Evolutionary conservation across 169 alveolate species (phyloP).

Genomic region (Plasmodium knowlesi): DNA sequence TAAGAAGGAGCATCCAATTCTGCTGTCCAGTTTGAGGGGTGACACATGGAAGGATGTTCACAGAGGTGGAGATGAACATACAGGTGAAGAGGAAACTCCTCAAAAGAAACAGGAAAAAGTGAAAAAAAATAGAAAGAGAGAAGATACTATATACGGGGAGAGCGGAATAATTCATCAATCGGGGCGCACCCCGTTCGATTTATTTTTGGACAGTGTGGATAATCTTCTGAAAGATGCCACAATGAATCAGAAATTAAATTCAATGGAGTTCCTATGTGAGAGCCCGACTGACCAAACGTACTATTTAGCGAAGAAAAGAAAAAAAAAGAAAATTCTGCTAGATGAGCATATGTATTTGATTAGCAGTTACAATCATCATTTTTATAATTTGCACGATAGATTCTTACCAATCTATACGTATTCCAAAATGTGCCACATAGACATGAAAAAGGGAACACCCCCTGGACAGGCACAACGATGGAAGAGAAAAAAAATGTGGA

Average conservation of each 20-base stretch:
- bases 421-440: conserved; percentile 28
- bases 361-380: conserved; percentile 46
- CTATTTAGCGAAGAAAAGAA: neutral
- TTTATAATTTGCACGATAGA: conserved; percentile 25
- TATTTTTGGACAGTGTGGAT: conserved; percentile 47
- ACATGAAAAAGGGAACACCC: conserved; percentile 1
- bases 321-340: conserved; percentile 24
- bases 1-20: neutral
- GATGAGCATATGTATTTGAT: conserved; percentile 64
- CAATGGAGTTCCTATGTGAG: neutral
- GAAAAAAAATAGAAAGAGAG: neutral
- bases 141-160: neutral
- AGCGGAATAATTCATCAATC: neutral
- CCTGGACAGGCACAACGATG: neutral
- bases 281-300: neutral
- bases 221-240: conserved; percentile 33
- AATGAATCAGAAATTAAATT: neutral
- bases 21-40: conserved; percentile 8
- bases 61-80: neutral
- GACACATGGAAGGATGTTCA: neutral
- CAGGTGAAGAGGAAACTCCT: neutral
- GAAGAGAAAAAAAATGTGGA: neutral
- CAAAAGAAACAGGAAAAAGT: neutral
- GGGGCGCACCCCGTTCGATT: conserved; percentile 8
- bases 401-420: conserved; percentile 48